A percentile compares a stretch with the other conserved stretches of the same genome.
Evolutionary conservation across 257 asterid genomes (phyloP).

Genomic region (Lavandula angustifolia): DNA sequence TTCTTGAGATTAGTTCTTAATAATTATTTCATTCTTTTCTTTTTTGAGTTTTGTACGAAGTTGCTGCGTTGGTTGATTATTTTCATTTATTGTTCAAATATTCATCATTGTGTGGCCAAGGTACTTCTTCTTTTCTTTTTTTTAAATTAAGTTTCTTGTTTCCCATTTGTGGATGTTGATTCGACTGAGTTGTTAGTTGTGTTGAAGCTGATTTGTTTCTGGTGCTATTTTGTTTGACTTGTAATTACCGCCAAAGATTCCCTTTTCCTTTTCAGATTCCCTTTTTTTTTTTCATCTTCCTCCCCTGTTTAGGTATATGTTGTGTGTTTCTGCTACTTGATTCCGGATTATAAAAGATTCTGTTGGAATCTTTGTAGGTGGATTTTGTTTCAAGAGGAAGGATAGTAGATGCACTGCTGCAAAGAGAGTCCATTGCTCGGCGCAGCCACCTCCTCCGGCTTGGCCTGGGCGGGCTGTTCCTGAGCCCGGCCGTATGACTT

Average conservation of each 20-base stretch:
- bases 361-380: slow-evolving; percentile 48
- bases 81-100: slow-evolving; percentile 8
- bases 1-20: not conserved
- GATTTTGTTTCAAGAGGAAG: slow-evolving; percentile 61
- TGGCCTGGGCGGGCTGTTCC: slow-evolving; percentile 92
- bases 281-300: not conserved
- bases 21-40: not conserved
- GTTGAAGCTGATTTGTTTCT: slow-evolving; percentile 33
- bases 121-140: not conserved
- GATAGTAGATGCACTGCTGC: slow-evolving; percentile 47
- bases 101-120: slow-evolving; percentile 9
- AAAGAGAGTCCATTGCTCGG: slow-evolving; percentile 68
- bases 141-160: not conserved
- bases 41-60: slow-evolving; percentile 6
- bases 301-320: too few species aligned
- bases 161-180: slow-evolving; percentile 19
- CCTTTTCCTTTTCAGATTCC: not conserved
- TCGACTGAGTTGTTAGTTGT: not conserved
- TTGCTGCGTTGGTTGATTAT: slow-evolving; percentile 9
- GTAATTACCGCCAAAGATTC: slow-evolving; percentile 19
- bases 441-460: slow-evolving; percentile 79
- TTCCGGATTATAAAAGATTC: not conserved
- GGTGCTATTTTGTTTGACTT: slow-evolving; percentile 23
- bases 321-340: not conserved
- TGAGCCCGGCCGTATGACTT: slow-evolving; percentile 61